A percentile compares a stretch with the other conserved stretches of the same genome.
phyloP scores from a whole-genome alignment of 306 rosid species.

The Psophocarpus tetragonolobus region DNA sequence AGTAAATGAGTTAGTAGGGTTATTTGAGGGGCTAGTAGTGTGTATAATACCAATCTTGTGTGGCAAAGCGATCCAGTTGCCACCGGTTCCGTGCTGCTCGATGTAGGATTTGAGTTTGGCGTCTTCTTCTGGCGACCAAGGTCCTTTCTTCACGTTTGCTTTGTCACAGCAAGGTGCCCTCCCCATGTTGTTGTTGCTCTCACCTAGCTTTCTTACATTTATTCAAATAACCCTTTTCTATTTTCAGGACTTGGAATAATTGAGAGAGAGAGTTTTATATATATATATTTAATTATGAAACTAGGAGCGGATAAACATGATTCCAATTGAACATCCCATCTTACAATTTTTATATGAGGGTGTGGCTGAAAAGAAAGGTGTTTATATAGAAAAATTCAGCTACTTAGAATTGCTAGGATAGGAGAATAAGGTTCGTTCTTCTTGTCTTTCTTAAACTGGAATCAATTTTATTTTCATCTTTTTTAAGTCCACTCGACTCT shows the following conservation, averaged over 20 bases:
- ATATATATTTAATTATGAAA: constrained; percentile 29
- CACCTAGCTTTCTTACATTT: not conserved
- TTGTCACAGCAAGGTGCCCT: constrained; percentile 99
- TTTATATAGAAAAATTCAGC: constrained; percentile 44
- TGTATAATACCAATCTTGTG: constrained; percentile 62
- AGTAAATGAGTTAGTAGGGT: not conserved
- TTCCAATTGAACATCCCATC: constrained; percentile 48
- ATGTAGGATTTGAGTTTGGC: constrained; percentile 82
- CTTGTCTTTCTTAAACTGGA: constrained; percentile 74
- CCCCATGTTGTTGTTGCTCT: constrained; percentile 48
- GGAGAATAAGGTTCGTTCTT: constrained; percentile 62
- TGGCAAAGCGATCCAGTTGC: constrained; percentile 95
- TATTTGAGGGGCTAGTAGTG: not conserved
- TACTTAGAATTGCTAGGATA: constrained; percentile 53
- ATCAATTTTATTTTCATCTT: constrained; percentile 50
- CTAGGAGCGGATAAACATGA: constrained; percentile 44
- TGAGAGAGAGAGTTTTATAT: not conserved
- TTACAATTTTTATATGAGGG: constrained; percentile 33
- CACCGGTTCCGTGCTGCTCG: constrained; percentile 79
- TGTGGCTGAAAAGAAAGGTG: constrained; percentile 40
- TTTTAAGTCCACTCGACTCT: constrained; percentile 3
- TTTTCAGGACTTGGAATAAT: constrained; percentile 29
- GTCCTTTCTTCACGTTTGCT: constrained; percentile 96
- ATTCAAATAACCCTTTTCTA: not conserved
- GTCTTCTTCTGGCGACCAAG: constrained; percentile 95